Evolutionary conservation across 495 filamentous ascomycete genomes (phyloP), one percentile per base, ranked within the genome.

Genomic region (Lasiosphaeriaceae sp.): DNA sequence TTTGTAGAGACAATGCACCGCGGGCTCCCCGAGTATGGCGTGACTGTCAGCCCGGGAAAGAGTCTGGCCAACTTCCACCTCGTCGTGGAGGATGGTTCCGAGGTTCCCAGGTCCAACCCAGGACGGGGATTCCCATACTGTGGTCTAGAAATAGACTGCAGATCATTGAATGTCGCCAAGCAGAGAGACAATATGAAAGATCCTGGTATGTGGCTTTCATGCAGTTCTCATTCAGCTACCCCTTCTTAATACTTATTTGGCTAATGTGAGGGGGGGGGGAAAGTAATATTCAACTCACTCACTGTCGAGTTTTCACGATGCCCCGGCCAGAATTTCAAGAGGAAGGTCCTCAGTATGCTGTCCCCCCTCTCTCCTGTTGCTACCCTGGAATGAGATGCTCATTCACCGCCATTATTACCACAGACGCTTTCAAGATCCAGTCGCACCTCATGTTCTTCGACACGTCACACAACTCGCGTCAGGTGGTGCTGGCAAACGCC

Each of bases 401-500:
- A 47, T 16, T 47, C 17, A 19, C 62, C 83, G 21, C 76, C 71
- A 52, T 29, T 11, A 22, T 2, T 23, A 20, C 12, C 45, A 17
- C 19, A 76, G 79, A 84, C 65, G 76, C 87, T 0, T 90, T 97
- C 76, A 92, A 94, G 66, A 86, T 92, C 45, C 90, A 94, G 60
- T 83, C 89, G 52, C 87, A 95, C 61, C 78, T 86, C 29, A 95
- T 96, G 87, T 92, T 93, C 68, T 86, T 94, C 55, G 92, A 96
- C 66, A 90, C 89, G 3, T 71, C 76, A 4, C 87, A 92, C 73
- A 97, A 97, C 67, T 83, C 84, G 6, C 62, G 80, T 2, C 46
- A 63, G 1, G 88, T 83, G 0, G 89, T 93, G 3, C 72, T 95
- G 3, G 69, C 70, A 6, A 96, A 93, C 62, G 71, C 95, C 14